Evolutionary conservation across 768 basidiomycete genomes (phyloP).

Genomic region (Cystofilobasidium bisporidii): DNA sequence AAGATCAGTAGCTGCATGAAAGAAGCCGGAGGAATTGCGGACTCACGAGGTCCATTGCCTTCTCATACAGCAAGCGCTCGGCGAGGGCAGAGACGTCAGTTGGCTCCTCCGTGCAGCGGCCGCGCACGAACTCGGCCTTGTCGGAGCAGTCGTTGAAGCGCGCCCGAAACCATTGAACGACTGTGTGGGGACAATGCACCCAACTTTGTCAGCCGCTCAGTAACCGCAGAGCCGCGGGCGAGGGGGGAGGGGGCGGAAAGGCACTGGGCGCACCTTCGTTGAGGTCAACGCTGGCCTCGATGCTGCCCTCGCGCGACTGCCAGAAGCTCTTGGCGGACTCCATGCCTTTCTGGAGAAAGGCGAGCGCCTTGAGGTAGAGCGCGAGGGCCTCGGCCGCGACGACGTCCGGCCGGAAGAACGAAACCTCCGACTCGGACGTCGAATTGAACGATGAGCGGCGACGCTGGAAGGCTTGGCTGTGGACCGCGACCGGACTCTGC

Average conservation of each 20-base stretch:
- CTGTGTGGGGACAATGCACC: conserved; percentile 35
- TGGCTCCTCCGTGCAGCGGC: conserved; percentile 51
- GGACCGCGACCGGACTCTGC: not conserved
- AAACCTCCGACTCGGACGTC: conserved; percentile 35
- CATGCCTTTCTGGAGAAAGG: conserved; percentile 87
- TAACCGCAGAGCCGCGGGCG: no score
- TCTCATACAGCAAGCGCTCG: conserved; percentile 86
- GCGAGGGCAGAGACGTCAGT: conserved; percentile 72
- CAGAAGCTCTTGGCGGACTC: conserved; percentile 54
- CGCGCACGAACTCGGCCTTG: conserved; percentile 56
- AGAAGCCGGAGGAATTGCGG: not conserved
- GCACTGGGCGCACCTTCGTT: conserved; percentile 53
- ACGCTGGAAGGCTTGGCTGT: conserved; percentile 26
- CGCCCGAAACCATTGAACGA: conserved; percentile 73
- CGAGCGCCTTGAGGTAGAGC: conserved; percentile 48
- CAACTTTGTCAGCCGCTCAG: no score
- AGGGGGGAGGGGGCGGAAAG: not conserved
- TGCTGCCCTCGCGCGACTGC: conserved; percentile 24
- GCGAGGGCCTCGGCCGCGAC: conserved; percentile 38
- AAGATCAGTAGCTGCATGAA: not conserved
- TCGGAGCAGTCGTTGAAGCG: conserved; percentile 92
- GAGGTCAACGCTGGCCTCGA: conserved; percentile 40
- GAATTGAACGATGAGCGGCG: conserved; percentile 37
- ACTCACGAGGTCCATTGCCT: conserved; percentile 72
- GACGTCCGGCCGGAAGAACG: conserved; percentile 29